Evolutionary conservation across 805 yeast species (phyloP).

Genomic region (Monosporozyma siamensis): DNA sequence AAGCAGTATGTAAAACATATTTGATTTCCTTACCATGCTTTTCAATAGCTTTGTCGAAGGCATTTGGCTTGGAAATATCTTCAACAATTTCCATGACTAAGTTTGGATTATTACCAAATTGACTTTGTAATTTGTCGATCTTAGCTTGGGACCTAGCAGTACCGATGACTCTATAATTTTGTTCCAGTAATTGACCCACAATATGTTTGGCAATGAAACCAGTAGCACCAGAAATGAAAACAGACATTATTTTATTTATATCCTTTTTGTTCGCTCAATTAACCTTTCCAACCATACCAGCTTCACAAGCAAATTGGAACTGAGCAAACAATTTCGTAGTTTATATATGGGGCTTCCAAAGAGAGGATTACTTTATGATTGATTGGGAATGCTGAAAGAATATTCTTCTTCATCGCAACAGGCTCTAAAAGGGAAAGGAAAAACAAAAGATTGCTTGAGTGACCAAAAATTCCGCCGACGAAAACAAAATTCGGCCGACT

Average conservation of each 20-base stretch:
- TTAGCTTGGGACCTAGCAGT: conserved; percentile 40
- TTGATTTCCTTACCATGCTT: conserved; percentile 40
- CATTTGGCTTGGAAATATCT: conserved; percentile 31
- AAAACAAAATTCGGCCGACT: too few relatives aligned
- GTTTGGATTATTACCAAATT: conserved; percentile 24
- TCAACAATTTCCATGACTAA: conserved; percentile 30
- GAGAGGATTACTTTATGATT: too few relatives aligned
- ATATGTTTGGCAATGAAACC: conserved; percentile 48
- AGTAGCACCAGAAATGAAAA: conserved; percentile 47
- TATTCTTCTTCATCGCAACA: too few relatives aligned
- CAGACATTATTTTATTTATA: conserved; percentile 18
- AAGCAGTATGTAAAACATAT: conserved; percentile 52
- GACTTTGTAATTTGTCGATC: conserved; percentile 31
- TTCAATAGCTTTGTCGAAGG: conserved; percentile 39
- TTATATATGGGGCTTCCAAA: too few relatives aligned
- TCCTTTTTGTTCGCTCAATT: too few relatives aligned
- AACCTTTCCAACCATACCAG: too few relatives aligned
- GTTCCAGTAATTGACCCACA: conserved; percentile 32
- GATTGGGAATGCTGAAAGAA: too few relatives aligned
- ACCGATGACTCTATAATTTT: conserved; percentile 40
- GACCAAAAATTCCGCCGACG: too few relatives aligned
- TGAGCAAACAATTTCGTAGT: too few relatives aligned
- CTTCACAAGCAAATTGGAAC: too few relatives aligned
- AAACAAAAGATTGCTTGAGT: too few relatives aligned
- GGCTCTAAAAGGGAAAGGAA: too few relatives aligned